Conservation (phyloP, 2,329 filamentous ascomycete species). For the Diaporthe capsici region DNA sequence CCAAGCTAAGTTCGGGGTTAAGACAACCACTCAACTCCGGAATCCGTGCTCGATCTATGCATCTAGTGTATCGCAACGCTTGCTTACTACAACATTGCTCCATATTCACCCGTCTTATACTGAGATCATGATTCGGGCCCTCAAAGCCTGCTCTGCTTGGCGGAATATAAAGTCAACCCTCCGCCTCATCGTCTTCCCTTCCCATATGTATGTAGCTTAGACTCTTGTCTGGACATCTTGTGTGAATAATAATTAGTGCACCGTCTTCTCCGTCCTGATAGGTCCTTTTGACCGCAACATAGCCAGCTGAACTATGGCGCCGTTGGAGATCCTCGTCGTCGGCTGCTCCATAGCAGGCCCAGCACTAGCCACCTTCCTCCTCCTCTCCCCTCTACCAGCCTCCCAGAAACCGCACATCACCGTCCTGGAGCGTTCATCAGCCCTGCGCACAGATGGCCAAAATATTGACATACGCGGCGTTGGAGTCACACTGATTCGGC, state of each 20-base stretch:
- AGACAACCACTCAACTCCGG: background rate
- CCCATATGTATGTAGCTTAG: background rate
- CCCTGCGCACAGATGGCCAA: constrained; percentile 56
- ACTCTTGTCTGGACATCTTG: background rate
- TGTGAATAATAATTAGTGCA: no score
- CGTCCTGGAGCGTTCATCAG: constrained; percentile 57
- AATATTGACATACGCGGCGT: constrained; percentile 60
- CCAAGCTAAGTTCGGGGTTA: constrained; percentile 15
- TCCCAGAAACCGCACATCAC: constrained; percentile 51
- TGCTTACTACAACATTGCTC: background rate
- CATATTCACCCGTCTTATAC: background rate
- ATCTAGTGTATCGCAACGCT: no score
- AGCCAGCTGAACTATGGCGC: constrained; percentile 43
- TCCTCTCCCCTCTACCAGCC: constrained; percentile 44
- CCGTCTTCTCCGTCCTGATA: background rate
- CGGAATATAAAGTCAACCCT: background rate
- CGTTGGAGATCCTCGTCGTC: constrained; percentile 54
- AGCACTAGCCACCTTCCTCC: constrained; percentile 60
- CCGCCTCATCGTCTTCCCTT: background rate
- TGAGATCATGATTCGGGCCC: background rate
- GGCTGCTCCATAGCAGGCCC: constrained; percentile 57
- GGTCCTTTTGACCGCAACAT: fast-evolving
- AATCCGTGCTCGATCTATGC: background rate
- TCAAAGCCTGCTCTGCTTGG: background rate
- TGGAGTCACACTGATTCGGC: constrained; percentile 56